Base-by-base conservation (phyloP, 768 basidiomycete species). In the Udeniomyces megalosporus region DNA sequence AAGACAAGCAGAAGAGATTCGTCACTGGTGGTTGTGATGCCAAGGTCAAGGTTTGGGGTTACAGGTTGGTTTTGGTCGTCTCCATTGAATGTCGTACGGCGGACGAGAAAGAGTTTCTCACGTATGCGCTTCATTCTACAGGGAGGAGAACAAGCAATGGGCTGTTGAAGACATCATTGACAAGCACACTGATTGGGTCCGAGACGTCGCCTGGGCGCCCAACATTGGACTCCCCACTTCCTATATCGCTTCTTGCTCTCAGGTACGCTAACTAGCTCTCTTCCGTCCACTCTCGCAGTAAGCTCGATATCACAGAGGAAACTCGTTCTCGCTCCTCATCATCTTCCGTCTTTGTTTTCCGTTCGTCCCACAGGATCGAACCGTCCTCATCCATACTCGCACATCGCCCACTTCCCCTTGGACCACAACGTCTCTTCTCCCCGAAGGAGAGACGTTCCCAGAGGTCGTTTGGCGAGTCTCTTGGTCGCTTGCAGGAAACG, bases 401-500 rank as follows among this genome's bases (percentile, higher is more conserved):
- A 63, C 71, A 0, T 65, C 70, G 3, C 69, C 73, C 12, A 63
- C 68, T 15, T 62, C 70, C 15, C 67, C 73, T 10, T 75, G 73
- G 73, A 64, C 67, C 2, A 73, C 74, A 1, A 70, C 69, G 12
- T 62, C 72, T 3, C 66, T 75, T 6, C 68, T 70, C 2, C 74
- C 77, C 71, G 48, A 76, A 73, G 71, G 75, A 5, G 53, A 62
- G 2, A 67, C 75, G 7, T 97, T 97, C 77, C 88, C 89, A 1
- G 93, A 97, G 71, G 89, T 91, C 4, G 91, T 96, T 28, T 99
- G 93, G 95, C 81, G 92, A n/a, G 90, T 96, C 35, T 89, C 87
- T 49, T 99, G 95, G 95, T 92, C 88, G 67, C 80, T 96, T 28
- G 88, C 92, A 0, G 93, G 93, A 20, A 97, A 96, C 71, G 80